Percentiles rank a stretch among this genome's conserved stretches.
These are phyloP conservation scores for Oemleria cerasiformis DNA, from an alignment of 306 rosid species.

Conservation along the genomic window DNA sequence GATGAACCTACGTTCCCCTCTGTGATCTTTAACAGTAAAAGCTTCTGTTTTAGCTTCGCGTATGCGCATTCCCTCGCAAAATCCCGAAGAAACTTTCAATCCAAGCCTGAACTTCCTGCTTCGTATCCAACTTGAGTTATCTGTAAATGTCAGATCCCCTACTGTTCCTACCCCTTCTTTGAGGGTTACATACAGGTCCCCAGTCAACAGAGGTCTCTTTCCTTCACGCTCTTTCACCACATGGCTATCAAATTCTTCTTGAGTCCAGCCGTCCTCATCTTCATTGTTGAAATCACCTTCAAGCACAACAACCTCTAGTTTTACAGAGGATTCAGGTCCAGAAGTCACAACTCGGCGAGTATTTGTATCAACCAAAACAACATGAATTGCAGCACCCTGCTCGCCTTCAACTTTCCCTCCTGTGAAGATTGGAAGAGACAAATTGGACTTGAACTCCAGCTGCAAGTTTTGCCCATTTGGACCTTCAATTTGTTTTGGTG, in stretches of 20 bases:
- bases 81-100: slow-evolving; percentile 72
- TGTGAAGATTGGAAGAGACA: slow-evolving; percentile 94
- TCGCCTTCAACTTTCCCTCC: slow-evolving; percentile 99
- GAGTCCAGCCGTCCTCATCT: slow-evolving; percentile 90
- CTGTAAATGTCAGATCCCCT: slow-evolving; percentile 90
- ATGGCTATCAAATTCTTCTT: slow-evolving; percentile 90
- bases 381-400: slow-evolving; percentile 96
- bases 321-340: slow-evolving; percentile 72
- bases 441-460: slow-evolving; percentile 73
- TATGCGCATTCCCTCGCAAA: slow-evolving; percentile 68
- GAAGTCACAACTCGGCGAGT: slow-evolving; percentile 52
- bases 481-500: slow-evolving; percentile 95
- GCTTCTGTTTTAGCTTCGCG: slow-evolving; percentile 99
- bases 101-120: slow-evolving; percentile 99
- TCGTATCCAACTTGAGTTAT: slow-evolving; percentile 98
- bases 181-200: slow-evolving; percentile 85
- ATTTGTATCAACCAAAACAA: slow-evolving; percentile 71
- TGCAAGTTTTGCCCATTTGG: slow-evolving; percentile 85
- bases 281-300: slow-evolving; percentile 98
- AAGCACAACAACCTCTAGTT: slow-evolving; percentile 91
- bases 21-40: slow-evolving; percentile 96
- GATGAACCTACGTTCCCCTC: slow-evolving; percentile 88
- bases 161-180: slow-evolving; percentile 97
- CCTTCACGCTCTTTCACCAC: slow-evolving; percentile 98
- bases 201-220: slow-evolving; percentile 90